Base-by-base conservation (phyloP, 129 eudicot species). In the Artemisia argyi region DNA sequence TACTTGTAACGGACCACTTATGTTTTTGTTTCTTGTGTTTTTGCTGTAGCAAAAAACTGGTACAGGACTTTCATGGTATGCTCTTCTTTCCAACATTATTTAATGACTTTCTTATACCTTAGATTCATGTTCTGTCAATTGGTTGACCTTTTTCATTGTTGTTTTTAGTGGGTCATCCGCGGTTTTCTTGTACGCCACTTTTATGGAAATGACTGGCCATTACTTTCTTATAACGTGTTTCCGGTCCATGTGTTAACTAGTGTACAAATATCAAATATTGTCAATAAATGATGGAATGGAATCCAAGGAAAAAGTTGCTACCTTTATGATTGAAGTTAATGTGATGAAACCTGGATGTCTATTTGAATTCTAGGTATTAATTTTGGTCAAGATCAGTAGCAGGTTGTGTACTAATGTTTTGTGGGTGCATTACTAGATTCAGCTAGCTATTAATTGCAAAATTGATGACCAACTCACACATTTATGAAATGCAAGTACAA, bases 1-100 rank as follows among this genome's bases (percentile, higher is more conserved):
- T 78, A 78, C 82, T 64, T 65, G 64, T 70, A 44, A 39, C 47
- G 82, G 82, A 71, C 82, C 82, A 78, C 77, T 64, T 47, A 44
- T 71, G 62, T 72, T 47, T 44, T 60, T 71, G 20, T 19, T 56
- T 22, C 14, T 58, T 20, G 66, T 28, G 18, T 61, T 24, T 61
- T 22, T 61, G 8, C 2, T 13, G 57, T 7, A 52, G 57, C 57
- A 52, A 17, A 52, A 9, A 52, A 14, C 19, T 15, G 19, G n/a
- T 14, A 13, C 7, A 3, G 17, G 17, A 12, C 17, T 52, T 52
- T 52, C 57, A 13, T 52, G 57, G 17, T 15, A 7, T 13, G n/a
- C 57, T 16, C 57, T 7, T 13, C 57, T 13, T 52, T 52, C 57
- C 57, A 15, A 16, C 57, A 52, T 13, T 52, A 52, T 52, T 52